Base-by-base conservation (phyloP, 495 filamentous ascomycete species). In the Tetracladium marchalianum region DNA sequence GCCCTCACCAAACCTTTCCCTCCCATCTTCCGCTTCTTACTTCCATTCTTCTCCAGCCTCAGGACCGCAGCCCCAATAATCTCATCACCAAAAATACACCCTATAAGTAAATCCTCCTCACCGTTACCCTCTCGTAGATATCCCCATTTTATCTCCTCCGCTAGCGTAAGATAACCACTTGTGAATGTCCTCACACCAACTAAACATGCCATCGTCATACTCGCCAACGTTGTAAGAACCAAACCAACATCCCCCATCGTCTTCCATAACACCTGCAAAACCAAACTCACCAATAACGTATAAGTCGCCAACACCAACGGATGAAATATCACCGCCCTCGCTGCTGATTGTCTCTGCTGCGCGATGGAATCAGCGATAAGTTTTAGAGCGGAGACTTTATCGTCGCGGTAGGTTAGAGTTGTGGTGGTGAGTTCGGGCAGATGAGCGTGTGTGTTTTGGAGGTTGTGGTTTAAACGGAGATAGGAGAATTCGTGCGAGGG, bases 1-100 rank as follows among this genome's bases (percentile, higher is more conserved):
- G 82, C 86, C 17, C 81, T 68, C 39, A 90, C 79, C 13, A 84
- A 62, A 4, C 69, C 73, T 42, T 62, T 59, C 22, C 68, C 75
- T 9, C 66, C 76, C 11, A 43, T 51, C 42, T 52, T 53, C 53
- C 66, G 75, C 17, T 24, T 41, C 33, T 39, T 43, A 27, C n/a
- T 31, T 6, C 16, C 13, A 34, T 49, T 52, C 13, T 37, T 45
- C 51, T 51, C 59, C 32, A 56, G 56, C 41, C 70, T 63, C 47
- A 81, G 50, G 2, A 80, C 72, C 17, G 72, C 33, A 0, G 70
- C 60, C 1, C 70, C 80, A 32, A 85, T 79, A 12, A 86, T 55
- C 39, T 75, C 65, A 5, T 70, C 67, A 5, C 75, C 76, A 56
- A 72, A 80, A 46, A 66, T 68, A 11, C 71, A 69, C 12, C 81